Percentiles rank a stretch among this genome's conserved stretches.
Evolutionary conservation across 345 rosid species (phyloP).

Genomic region (Angophora floribunda): DNA sequence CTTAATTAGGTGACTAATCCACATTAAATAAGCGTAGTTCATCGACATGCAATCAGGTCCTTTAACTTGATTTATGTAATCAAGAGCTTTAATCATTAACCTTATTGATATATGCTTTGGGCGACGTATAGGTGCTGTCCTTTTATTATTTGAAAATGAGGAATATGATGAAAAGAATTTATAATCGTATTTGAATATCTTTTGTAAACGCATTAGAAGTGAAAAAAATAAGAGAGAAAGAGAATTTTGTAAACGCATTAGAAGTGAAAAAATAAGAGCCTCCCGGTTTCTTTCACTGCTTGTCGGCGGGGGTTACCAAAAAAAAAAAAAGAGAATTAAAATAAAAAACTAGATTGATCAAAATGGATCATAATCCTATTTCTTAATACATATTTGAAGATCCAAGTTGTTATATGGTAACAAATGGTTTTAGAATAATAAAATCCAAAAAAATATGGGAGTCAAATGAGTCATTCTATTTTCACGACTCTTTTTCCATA

Average conservation of each 20-base stretch:
- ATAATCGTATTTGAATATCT: background rate
- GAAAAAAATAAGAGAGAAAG: background rate
- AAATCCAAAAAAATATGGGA: too few relatives aligned
- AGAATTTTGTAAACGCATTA: too few relatives aligned
- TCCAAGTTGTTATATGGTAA: background rate
- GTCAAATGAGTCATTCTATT: background rate
- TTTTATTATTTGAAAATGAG: background rate
- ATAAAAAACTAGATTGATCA: background rate
- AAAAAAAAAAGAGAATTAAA: background rate
- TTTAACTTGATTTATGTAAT: background rate
- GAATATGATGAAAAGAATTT: background rate
- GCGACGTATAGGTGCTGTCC: background rate
- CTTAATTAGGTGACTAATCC: background rate
- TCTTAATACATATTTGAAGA: background rate
- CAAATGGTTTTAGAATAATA: background rate
- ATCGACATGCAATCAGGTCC: background rate
- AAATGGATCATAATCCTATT: background rate
- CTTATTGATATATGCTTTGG: background rate
- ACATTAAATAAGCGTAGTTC: background rate
- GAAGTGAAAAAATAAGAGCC: too few relatives aligned
- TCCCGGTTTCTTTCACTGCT: too few relatives aligned
- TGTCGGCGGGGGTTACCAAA: too few relatives aligned
- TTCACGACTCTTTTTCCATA: background rate
- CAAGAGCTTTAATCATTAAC: background rate
- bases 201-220: background rate